Percentiles rank a stretch among this genome's conserved stretches.
These are phyloP conservation scores for Hypomyces perniciosus DNA, from an alignment of 2,329 filamentous ascomycete species.

Conservation along the genomic window DNA sequence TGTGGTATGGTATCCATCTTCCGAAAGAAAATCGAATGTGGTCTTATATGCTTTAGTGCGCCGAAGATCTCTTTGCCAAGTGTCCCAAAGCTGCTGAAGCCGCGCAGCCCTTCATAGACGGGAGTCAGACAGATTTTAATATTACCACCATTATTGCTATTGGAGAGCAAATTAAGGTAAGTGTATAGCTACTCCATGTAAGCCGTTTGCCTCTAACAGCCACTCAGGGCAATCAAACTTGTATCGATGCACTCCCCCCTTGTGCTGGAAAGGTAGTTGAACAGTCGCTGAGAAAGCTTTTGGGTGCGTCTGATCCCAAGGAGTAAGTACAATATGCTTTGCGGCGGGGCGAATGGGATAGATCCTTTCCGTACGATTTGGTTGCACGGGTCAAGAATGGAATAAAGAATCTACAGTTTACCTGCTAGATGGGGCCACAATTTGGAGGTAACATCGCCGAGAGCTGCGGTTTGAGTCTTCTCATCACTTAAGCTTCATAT, in stretches of 20 bases:
- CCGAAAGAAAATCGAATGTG: background rate
- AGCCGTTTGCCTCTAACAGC: background rate
- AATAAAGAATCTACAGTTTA: no score
- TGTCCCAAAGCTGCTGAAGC: background rate
- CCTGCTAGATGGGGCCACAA: no score
- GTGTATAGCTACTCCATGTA: background rate
- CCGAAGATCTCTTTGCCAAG: background rate
- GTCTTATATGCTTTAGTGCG: background rate
- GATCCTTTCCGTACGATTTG: constrained; percentile 21
- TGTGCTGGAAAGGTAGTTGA: background rate
- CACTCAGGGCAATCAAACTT: background rate
- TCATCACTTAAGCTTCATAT: no score
- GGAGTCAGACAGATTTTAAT: background rate
- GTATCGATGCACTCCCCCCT: background rate
- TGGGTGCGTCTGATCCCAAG: background rate
- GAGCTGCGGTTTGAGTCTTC: no score
- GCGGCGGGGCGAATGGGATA: no score
- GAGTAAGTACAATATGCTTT: no score
- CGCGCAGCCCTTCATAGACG: background rate
- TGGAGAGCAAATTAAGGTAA: background rate
- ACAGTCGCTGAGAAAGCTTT: background rate
- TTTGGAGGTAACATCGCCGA: no score
- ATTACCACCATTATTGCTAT: background rate
- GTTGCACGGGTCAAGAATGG: no score
- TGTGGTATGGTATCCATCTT: background rate